Evolutionary conservation across 352 stramenopile species (phyloP), one percentile per base, ranked within the genome.

Genomic region (Globisporangium viniferum): DNA sequence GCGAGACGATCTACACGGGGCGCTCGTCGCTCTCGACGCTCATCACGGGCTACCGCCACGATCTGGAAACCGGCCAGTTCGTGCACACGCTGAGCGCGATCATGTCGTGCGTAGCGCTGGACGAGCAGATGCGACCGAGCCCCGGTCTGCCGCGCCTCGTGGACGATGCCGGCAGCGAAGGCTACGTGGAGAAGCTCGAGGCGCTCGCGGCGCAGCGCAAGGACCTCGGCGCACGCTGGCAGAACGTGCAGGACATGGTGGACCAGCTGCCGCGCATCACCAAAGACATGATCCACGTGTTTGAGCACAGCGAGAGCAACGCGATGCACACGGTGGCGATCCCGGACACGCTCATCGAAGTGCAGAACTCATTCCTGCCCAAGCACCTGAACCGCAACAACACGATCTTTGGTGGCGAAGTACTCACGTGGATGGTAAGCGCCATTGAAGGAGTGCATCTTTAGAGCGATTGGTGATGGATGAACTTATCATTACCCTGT

Each of bases 321-420:
- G 71, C 71, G 60, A 74, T 70, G n/a, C 69, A 81, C 24, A 80
- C 82, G 31, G 73, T 90, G 29, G 67, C 80, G 6, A 82, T 92
- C 48, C 75, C 76, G 2, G 80, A 88, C 57, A 92, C 80, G 66
- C 73, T 89, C 57, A 86, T 92, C 46, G 84, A 92, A 44, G 80
- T 92, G 55, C 82, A 90, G 51, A 90, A 89, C 70, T 89, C 76
- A 41, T 91, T 91, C 64, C 39, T 88, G 67, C 83, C 83, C 35
- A 91, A 91, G 69, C 81, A 91, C 67, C 41, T 91, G 46, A 91
- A 90, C 73, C 78, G 78, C 31, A 91, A 91, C 78, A 86, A 91
- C 67, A 91, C 82, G 59, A 90, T 90, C 54, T 89, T 89, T 66
- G 82, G 82, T 4, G 82, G 79, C n/a, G 82, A 91, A 69, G 74